These are phyloP conservation scores for Neckera pumila DNA, from an alignment of 225 moss, liverwort and hornwort genomes.

Conservation along the genomic window DNA sequence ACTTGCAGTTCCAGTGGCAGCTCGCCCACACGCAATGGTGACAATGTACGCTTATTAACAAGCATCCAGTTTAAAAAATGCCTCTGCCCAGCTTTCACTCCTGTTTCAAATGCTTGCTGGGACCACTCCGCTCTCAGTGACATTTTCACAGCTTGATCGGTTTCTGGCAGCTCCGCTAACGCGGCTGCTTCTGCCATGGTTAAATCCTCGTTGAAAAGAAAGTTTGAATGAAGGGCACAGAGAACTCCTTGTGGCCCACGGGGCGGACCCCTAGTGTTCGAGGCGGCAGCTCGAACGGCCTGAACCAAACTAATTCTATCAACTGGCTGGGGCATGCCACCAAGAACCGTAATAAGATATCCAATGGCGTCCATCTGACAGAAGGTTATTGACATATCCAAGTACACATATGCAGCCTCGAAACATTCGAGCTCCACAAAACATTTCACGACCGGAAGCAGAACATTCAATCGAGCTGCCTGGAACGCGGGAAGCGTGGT, in stretches of 20 bases:
- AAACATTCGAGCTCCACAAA: constrained; percentile 38
- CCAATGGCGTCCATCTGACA: constrained; percentile 37
- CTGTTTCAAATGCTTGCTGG: constrained; percentile 38
- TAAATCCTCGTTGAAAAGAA: constrained; percentile 22
- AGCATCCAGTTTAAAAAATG: constrained; percentile 44
- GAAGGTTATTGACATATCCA: constrained; percentile 40
- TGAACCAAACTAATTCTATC: constrained; percentile 16
- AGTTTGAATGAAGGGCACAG: constrained; percentile 44
- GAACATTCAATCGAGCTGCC: constrained; percentile 40
- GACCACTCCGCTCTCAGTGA: constrained; percentile 31
- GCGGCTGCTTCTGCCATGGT: constrained; percentile 26
- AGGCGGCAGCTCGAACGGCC: constrained; percentile 38
- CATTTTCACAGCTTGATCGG: constrained; percentile 24
- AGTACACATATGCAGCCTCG: constrained; percentile 26
- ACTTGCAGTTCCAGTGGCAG: constrained; percentile 43
- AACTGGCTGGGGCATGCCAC: constrained; percentile 8
- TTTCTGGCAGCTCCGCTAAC: constrained; percentile 35
- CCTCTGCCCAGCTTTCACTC: constrained; percentile 24
- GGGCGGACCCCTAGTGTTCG: constrained; percentile 34
- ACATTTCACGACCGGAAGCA: constrained; percentile 42
- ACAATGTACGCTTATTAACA: constrained; percentile 18
- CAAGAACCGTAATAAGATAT: constrained; percentile 7
- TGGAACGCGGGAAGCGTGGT: constrained; percentile 41
- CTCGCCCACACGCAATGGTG: constrained; percentile 24
- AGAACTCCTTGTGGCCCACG: constrained; percentile 44